Evolutionary conservation across 1,284 basidiomycete genomes (phyloP), one percentile per base, ranked within the genome.

Genomic region (Hymenochaete sp.): DNA sequence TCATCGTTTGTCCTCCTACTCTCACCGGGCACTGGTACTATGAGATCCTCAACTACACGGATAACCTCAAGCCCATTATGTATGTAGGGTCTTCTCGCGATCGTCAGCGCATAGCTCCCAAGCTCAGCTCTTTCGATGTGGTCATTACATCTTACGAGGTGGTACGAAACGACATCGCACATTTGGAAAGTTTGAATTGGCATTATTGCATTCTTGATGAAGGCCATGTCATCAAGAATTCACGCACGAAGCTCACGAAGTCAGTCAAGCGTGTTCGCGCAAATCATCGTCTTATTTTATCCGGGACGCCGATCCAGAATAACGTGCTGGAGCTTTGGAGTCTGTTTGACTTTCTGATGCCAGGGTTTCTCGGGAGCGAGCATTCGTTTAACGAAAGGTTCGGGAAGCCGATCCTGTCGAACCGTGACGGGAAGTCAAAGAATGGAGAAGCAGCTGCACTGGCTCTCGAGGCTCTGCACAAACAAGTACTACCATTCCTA

Each of bases 331-430:
- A 99, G 63, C 68, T 99, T 2, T 99, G 96, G 96, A 96, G 90
- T 64, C 69, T 99, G 47, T 99, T 99, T 63, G 96, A 99, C 64
- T 99, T 98, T 67, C 67, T 99, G 55, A 99, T 99, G 96, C 96
- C 96, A 16, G 96, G 96, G 1, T 98, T 98, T 68, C 68, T 99
- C 38, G 96, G 96, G 19, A 92, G 83, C 4, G 96, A 98, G 62
- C 67, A 82, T n/a, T 82, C 81, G 3, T 99, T 99, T 71, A 96
- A 93, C 57, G 93, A 98, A 52, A 77, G 89, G 11, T 99, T 96
- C 60, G 87, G 91, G 52, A 96, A 95, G 60, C 96, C 96, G 0
- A 98, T 99, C 48, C 68, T 96, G 43, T 89, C 92, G 2, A 95
- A 93, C 62, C 77, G 93, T 45, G 95, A 98, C 54, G 93, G 92